Evolutionary conservation across 495 filamentous ascomycete species (phyloP).

Genomic region (Sabuloglossum arenarium): DNA sequence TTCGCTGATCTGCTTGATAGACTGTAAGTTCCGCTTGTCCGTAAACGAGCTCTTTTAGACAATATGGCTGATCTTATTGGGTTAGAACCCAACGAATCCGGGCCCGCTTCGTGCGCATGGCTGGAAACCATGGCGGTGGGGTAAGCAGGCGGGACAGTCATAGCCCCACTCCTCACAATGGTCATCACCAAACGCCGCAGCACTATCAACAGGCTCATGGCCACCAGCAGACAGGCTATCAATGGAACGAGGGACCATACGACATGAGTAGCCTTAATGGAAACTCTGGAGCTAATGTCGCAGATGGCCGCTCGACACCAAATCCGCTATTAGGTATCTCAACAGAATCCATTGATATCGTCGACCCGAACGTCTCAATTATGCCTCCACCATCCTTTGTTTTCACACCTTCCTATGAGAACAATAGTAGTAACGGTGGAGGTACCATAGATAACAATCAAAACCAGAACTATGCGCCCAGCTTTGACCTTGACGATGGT

Average conservation of each 20-base stretch:
- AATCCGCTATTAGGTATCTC: constrained; percentile 19
- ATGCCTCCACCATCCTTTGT: constrained; percentile 22
- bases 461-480: not conserved
- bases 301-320: constrained; percentile 1
- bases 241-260: not conserved
- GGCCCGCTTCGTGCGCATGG: constrained; percentile 18
- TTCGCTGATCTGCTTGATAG: constrained; percentile 81
- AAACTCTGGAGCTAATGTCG: not conserved
- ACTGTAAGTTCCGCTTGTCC: not conserved
- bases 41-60: constrained; percentile 1
- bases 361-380: constrained; percentile 20
- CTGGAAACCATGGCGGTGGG: constrained; percentile 5
- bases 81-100: constrained; percentile 16
- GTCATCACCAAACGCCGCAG: not conserved
- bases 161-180: not conserved
- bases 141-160: not conserved
- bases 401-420: constrained; percentile 6
- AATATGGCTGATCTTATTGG: not conserved
- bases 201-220: not conserved
- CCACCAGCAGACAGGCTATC: not conserved
- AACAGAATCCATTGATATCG: constrained; percentile 19
- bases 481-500: not conserved
- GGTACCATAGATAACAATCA: constrained; percentile 1
- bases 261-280: not conserved
- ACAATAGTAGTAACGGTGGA: constrained; percentile 5